A percentile compares a stretch with the other conserved stretches of the same genome.
Conservation (phyloP, 2,329 filamentous ascomycete genomes). For the Penicillium sp. region DNA sequence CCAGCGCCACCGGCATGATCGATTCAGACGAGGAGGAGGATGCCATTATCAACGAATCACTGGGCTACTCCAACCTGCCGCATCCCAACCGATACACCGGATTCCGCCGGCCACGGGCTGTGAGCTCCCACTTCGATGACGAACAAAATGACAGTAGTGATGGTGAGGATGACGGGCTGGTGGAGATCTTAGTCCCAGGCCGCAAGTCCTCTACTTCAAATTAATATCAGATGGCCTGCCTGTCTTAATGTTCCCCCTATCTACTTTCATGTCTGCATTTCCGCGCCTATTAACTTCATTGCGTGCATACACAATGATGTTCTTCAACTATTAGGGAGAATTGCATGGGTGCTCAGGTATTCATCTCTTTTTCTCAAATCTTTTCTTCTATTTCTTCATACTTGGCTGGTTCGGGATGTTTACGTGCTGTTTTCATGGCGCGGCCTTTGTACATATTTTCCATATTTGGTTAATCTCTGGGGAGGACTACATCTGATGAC, state of each 20-base stretch:
- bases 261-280: constrained; percentile 8
- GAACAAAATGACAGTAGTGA: constrained; percentile 48
- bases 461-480: constrained; percentile 17
- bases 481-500: constrained; percentile 14
- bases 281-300: background rate
- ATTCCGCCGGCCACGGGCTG: constrained; percentile 37
- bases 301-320: constrained; percentile 3
- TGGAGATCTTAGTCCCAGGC: constrained; percentile 47
- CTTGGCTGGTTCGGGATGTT: constrained; percentile 9
- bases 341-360: constrained; percentile 6
- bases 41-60: constrained; percentile 60
- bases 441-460: constrained; percentile 26
- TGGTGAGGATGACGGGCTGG: constrained; percentile 44
- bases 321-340: background rate
- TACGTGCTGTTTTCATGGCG: constrained; percentile 8
- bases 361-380: background rate
- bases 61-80: constrained; percentile 69
- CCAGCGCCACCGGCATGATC: constrained; percentile 46
- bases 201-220: constrained; percentile 34
- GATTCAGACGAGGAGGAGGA: constrained; percentile 57
- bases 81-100: constrained; percentile 44
- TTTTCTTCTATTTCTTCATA: background rate
- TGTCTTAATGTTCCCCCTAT: background rate
- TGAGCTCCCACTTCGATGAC: constrained; percentile 35
- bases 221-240: constrained; percentile 4